These are phyloP conservation scores for Beauveria rudraprayagi DNA, from an alignment of 2,329 filamentous ascomycete genomes.

Conservation along the genomic window DNA sequence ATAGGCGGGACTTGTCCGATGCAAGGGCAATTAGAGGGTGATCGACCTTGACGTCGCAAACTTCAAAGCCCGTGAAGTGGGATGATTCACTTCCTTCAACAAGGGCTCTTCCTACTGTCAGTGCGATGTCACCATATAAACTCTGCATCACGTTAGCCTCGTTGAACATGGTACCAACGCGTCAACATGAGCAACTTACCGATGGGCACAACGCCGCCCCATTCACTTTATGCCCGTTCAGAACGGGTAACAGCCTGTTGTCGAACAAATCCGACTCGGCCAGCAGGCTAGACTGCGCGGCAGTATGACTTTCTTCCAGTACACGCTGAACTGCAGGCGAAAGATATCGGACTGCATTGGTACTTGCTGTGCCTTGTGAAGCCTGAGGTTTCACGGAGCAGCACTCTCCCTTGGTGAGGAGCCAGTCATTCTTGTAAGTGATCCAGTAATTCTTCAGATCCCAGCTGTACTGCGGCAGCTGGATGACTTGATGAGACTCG, in stretches of 20 bases:
- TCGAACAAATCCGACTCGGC: constrained; percentile 7
- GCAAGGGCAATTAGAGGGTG: constrained; percentile 16
- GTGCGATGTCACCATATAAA: background rate
- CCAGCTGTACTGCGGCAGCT: constrained; percentile 61
- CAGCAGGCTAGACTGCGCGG: constrained; percentile 6
- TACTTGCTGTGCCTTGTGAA: background rate
- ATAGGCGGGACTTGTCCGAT: constrained; percentile 14
- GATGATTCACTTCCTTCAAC: background rate
- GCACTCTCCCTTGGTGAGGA: constrained; percentile 48
- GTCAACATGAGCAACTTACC: background rate
- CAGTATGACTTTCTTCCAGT: background rate
- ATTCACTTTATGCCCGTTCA: background rate
- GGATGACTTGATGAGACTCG: constrained; percentile 37
- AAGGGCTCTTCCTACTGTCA: background rate
- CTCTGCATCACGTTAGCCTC: background rate
- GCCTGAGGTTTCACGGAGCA: background rate
- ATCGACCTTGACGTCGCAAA: constrained; percentile 15
- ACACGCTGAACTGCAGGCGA: constrained; percentile 3
- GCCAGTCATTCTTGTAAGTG: constrained; percentile 58
- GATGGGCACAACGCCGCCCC: background rate
- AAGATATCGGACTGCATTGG: background rate
- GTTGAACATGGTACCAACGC: background rate
- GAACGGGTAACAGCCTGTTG: background rate
- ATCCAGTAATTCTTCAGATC: constrained; percentile 64
- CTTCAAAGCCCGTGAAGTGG: constrained; percentile 15